Evolutionary conservation across 345 rosid species (phyloP).

Genomic region (Garcia nutans): DNA sequence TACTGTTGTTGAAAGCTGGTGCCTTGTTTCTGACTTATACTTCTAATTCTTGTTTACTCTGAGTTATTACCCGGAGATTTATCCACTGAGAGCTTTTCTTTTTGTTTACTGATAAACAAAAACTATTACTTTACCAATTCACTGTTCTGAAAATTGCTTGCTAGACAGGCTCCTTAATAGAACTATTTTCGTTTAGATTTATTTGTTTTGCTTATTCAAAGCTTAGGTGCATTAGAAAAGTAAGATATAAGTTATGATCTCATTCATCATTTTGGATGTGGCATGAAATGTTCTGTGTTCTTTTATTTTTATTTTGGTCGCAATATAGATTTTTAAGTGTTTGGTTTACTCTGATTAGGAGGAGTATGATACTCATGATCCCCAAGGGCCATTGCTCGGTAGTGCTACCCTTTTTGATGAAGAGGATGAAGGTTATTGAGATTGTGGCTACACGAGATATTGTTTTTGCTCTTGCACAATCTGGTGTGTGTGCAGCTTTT

Average conservation of each 20-base stretch:
- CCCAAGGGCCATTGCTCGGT: slow-evolving; percentile 77
- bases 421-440: slow-evolving; percentile 88
- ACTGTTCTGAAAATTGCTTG: too few relatives aligned
- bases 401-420: slow-evolving; percentile 85
- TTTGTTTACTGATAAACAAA: too few relatives aligned
- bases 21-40: not conserved
- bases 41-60: not conserved
- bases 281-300: not conserved
- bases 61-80: too few relatives aligned
- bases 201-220: not conserved
- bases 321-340: not conserved
- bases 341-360: slow-evolving; percentile 42
- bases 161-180: too few relatives aligned
- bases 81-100: too few relatives aligned
- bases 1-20: not conserved
- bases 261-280: not conserved
- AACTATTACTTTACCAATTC: too few relatives aligned
- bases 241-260: not conserved
- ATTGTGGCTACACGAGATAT: slow-evolving; percentile 93
- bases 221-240: not conserved
- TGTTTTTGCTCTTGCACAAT: slow-evolving; percentile 93
- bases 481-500: slow-evolving; percentile 89
- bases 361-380: slow-evolving; percentile 96
- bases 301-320: not conserved
- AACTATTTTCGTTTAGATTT: not conserved